Conservation (phyloP, 257 asterid genomes). For the Eucommia ulmoides region DNA sequence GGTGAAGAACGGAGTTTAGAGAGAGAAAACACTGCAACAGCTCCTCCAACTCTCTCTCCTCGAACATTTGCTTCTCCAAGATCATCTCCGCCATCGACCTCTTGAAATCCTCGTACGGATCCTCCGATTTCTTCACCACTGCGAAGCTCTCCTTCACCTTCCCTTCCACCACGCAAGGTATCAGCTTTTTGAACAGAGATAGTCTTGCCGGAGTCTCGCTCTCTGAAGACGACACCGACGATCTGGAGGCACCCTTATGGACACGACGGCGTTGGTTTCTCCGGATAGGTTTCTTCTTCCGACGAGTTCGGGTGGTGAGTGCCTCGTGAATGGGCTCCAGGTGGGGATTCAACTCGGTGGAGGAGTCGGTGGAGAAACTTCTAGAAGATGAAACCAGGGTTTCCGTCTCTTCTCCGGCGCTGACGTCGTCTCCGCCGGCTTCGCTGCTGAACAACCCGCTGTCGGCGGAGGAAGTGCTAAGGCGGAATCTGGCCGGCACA, state of each 20-base stretch:
- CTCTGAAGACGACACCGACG: neutral
- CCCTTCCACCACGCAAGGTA: conserved; percentile 19
- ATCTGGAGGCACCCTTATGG: conserved; percentile 11
- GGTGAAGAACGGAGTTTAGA: conserved; percentile 54
- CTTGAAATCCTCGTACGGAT: conserved; percentile 77
- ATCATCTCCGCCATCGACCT: conserved; percentile 77
- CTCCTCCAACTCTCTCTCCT: conserved; percentile 44
- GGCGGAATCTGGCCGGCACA: conserved; percentile 12
- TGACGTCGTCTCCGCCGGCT: conserved; percentile 2
- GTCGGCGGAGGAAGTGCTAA: conserved; percentile 51
- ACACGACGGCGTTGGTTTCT: conserved; percentile 16
- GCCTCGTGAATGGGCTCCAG: conserved; percentile 5
- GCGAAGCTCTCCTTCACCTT: conserved; percentile 37
- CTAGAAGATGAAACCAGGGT: conserved; percentile 24
- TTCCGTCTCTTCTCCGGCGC: conserved; percentile 21
- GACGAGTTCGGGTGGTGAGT: conserved; percentile 5
- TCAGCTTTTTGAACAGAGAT: conserved; percentile 6
- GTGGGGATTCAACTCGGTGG: conserved; percentile 11
- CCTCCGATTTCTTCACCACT: conserved; percentile 52
- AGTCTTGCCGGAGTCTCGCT: conserved; percentile 7
- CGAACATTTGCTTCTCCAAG: conserved; percentile 51
- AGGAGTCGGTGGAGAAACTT: conserved; percentile 19
- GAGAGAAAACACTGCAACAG: conserved; percentile 59
- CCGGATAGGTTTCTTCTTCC: conserved; percentile 9
- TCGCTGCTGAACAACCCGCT: conserved; percentile 40